Evolutionary conservation across 371 early-diverging fungal species (phyloP), one percentile per base, ranked within the genome.

Genomic region (Actinomucor elegans): DNA sequence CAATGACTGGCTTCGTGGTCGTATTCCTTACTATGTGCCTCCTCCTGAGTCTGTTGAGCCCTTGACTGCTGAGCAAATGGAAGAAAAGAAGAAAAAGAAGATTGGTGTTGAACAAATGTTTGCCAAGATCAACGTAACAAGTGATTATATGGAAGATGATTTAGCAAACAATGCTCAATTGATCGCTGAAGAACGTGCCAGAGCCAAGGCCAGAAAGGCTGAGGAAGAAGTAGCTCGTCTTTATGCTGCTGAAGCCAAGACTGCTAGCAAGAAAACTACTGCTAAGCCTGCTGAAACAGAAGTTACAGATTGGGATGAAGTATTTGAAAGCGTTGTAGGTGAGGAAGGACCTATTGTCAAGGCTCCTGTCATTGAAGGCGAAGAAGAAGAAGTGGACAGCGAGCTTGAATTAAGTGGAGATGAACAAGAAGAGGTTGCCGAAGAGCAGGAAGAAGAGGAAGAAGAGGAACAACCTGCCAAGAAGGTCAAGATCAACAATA

Each of bases 1-100:
- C 53, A 94, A 98, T 77, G 99, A 99, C 75, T 99, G 97, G 98
- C 77, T 98, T 45, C 86, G 99, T 51, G 99, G 99, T 42, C 93
- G 96, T 70, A 94, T 99, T 64, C 99, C 99, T 18, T 99, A 88
- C 83, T 99, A 88, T 72, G 84, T 85, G 1, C 71, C 87, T 17
- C 99, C 99, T 36, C 95, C 98, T 29, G 86, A 64, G 15, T 36
- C 73, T n/a, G 64, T 54, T 34, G 65, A 49, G 10, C 72, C 74
- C n/a, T 55, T 59, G 6, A 48, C 59, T 10, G 49, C 60, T 15
- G 61, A 64, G 24, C 53, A 64, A 51, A 57, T 57, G 23, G 69
- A 77, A 14, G 72, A 63, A 57, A 58, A 45, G 63, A 72, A 52
- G 67, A n/a, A n/a, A n/a, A 38, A 43, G n/a, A 69, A 54, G 63